Evolutionary conservation across 2,329 filamentous ascomycete genomes (phyloP).

Genomic region (Ophiosphaerella narmari): DNA sequence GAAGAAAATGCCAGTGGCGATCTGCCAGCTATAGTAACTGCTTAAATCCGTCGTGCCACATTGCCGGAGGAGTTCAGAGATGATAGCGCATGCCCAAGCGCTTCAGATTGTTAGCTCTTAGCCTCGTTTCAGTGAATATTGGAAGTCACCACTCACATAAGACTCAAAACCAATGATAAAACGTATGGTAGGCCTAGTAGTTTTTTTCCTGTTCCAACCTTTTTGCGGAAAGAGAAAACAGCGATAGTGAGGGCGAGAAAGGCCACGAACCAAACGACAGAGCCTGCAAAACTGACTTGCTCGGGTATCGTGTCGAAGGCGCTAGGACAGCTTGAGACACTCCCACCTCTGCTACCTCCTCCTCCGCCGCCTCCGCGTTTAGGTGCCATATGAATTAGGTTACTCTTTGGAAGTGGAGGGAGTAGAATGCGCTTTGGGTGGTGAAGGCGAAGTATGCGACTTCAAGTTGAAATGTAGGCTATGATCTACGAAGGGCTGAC

Average conservation of each 20-base stretch:
- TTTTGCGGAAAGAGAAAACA: conserved; percentile 22
- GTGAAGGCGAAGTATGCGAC: no score
- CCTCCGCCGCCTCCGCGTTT: conserved; percentile 18
- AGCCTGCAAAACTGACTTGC: conserved; percentile 21
- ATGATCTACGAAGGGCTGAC: not conserved
- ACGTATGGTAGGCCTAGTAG: conserved; percentile 26
- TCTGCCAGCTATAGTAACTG: conserved; percentile 12
- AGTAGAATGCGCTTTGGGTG: not conserved
- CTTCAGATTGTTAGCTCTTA: conserved; percentile 8
- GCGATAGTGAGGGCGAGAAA: conserved; percentile 22
- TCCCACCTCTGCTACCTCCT: conserved; percentile 1
- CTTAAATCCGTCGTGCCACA: conserved; percentile 4
- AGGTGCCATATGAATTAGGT: conserved; percentile 25
- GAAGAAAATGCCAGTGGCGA: conserved; percentile 25
- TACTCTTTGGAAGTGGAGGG: not conserved
- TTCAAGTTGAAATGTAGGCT: no score
- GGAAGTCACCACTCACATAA: conserved; percentile 23
- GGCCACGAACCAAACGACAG: conserved; percentile 20
- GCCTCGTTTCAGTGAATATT: no score
- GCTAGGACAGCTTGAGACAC: conserved; percentile 13
- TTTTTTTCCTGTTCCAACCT: conserved; percentile 20
- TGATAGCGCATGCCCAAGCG: conserved; percentile 10
- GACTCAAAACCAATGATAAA: conserved; percentile 10
- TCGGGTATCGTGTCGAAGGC: conserved; percentile 11
- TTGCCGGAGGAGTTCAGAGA: conserved; percentile 16